These are phyloP conservation scores for Trichocladium antarcticum DNA, from an alignment of 495 filamentous ascomycete genomes.

Conservation along the genomic window DNA sequence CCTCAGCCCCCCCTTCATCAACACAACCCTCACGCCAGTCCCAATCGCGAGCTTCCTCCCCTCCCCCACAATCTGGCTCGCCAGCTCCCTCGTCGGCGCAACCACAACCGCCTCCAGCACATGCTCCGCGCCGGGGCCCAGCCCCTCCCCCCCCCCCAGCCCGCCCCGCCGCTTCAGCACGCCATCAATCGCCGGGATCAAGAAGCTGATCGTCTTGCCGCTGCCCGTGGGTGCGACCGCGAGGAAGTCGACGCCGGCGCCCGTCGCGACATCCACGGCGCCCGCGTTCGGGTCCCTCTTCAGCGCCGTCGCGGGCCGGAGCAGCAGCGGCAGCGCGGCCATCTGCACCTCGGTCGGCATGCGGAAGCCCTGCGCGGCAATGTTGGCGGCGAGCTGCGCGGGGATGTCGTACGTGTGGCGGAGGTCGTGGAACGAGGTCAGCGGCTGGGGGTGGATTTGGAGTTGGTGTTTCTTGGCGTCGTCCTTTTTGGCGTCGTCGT, in stretches of 20 bases:
- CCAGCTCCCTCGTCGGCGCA: constrained; percentile 87
- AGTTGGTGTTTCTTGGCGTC: constrained; percentile 30
- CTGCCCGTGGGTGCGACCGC: constrained; percentile 90
- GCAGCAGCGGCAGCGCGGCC: constrained; percentile 65
- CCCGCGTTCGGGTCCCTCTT: constrained; percentile 16
- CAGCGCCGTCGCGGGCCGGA: constrained; percentile 42
- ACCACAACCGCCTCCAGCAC: constrained; percentile 61
- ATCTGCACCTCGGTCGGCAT: constrained; percentile 91
- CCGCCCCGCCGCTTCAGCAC: constrained; percentile 45
- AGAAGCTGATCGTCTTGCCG: constrained; percentile 90
- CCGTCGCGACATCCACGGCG: constrained; percentile 15
- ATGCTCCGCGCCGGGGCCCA: constrained; percentile 32
- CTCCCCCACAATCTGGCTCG: constrained; percentile 85
- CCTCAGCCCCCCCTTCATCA: constrained; percentile 77
- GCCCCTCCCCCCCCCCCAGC: constrained; percentile 23
- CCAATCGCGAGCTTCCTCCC: constrained; percentile 66
- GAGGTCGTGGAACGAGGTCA: constrained; percentile 67
- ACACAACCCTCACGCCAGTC: constrained; percentile 66
- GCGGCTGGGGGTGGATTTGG: constrained; percentile 60
- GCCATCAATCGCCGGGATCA: constrained; percentile 73
- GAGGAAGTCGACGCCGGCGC: constrained; percentile 54
- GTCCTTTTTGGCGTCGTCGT: constrained; percentile 25
- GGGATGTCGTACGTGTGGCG: constrained; percentile 58
- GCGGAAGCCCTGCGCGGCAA: constrained; percentile 71
- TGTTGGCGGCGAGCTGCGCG: constrained; percentile 59